A percentile compares a stretch with the other conserved stretches of the same genome.
Conservation (phyloP, 2,329 filamentous ascomycete genomes). For the Colletotrichum acutatum region DNA sequence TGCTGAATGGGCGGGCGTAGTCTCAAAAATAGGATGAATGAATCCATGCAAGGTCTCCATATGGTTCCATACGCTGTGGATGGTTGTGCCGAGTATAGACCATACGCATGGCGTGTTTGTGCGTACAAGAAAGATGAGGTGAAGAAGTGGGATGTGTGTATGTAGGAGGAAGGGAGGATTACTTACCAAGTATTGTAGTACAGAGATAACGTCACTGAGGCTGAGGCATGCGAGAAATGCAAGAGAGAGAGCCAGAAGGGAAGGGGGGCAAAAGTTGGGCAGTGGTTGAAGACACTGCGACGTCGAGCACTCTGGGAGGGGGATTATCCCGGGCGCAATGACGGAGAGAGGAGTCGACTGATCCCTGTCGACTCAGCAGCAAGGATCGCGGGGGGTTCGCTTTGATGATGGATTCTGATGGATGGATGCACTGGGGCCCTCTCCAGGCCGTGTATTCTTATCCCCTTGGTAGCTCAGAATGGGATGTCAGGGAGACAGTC, state of each 20-base stretch:
- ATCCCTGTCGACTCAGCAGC: slow-evolving; percentile 26
- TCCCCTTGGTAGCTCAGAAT: not conserved
- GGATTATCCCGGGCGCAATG: slow-evolving; percentile 31
- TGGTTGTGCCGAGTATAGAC: slow-evolving; percentile 11
- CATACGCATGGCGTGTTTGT: slow-evolving; percentile 8
- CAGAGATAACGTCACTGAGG: slow-evolving; percentile 29
- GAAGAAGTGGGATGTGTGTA: not conserved
- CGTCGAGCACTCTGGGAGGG: slow-evolving; percentile 13
- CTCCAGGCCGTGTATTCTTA: slow-evolving; percentile 13
- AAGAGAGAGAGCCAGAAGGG: not conserved
- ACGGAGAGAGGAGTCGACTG: slow-evolving; percentile 23
- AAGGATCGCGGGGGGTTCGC: slow-evolving; percentile 29
- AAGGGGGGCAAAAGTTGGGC: slow-evolving; percentile 22
- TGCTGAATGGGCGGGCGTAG: slow-evolving; percentile 6
- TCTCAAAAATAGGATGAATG: slow-evolving; percentile 27
- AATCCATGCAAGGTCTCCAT: slow-evolving; percentile 25
- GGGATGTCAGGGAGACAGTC: slow-evolving; percentile 11
- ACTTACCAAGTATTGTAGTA: slow-evolving; percentile 12
- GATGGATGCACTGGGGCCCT: slow-evolving; percentile 12
- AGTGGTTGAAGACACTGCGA: slow-evolving; percentile 16
- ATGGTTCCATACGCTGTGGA: slow-evolving; percentile 16
- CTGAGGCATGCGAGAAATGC: slow-evolving; percentile 3
- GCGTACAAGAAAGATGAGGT: not conserved
- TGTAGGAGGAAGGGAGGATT: not conserved
- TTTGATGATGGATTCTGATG: slow-evolving; percentile 20